Conservation (phyloP, 495 filamentous ascomycete species). For the Chaetomium fimeti region DNA sequence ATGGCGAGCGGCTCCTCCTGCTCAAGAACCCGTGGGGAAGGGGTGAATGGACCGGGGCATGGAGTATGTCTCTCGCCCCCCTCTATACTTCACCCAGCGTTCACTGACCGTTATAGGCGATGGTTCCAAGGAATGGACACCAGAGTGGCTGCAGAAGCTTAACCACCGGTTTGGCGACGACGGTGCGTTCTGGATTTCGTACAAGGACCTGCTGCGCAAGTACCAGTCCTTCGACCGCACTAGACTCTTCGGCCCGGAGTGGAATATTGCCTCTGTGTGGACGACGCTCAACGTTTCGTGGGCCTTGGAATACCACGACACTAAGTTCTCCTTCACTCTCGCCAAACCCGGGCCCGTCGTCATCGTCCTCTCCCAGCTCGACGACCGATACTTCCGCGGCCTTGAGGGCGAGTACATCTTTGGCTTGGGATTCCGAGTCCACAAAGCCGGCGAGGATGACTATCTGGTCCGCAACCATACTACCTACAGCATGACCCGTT, state of each 20-base stretch:
- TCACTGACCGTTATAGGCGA: conserved; percentile 44
- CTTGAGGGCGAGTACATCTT: conserved; percentile 81
- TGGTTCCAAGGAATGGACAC: conserved; percentile 88
- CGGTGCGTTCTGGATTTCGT: conserved; percentile 68
- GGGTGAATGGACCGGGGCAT: conserved; percentile 77
- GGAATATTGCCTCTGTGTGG: conserved; percentile 83
- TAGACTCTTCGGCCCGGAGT: conserved; percentile 79
- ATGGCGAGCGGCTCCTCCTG: conserved; percentile 69
- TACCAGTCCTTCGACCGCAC: conserved; percentile 83
- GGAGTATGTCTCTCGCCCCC: conserved; percentile 50
- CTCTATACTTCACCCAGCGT: background rate
- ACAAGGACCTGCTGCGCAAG: conserved; percentile 78
- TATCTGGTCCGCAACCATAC: conserved; percentile 80
- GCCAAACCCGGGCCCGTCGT: conserved; percentile 67
- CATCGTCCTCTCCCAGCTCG: conserved; percentile 78
- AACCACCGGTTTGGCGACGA: conserved; percentile 86
- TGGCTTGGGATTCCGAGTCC: conserved; percentile 73
- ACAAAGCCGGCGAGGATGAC: conserved; percentile 75
- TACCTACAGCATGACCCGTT: conserved; percentile 69
- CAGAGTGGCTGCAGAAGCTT: conserved; percentile 78
- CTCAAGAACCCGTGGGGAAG: conserved; percentile 89
- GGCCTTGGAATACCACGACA: conserved; percentile 80
- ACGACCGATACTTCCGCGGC: conserved; percentile 80
- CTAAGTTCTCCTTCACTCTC: conserved; percentile 73
- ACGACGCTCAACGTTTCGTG: conserved; percentile 81